These are phyloP conservation scores for Chalciporus piperatus DNA, from an alignment of 768 basidiomycete species.

Conservation along the genomic window DNA sequence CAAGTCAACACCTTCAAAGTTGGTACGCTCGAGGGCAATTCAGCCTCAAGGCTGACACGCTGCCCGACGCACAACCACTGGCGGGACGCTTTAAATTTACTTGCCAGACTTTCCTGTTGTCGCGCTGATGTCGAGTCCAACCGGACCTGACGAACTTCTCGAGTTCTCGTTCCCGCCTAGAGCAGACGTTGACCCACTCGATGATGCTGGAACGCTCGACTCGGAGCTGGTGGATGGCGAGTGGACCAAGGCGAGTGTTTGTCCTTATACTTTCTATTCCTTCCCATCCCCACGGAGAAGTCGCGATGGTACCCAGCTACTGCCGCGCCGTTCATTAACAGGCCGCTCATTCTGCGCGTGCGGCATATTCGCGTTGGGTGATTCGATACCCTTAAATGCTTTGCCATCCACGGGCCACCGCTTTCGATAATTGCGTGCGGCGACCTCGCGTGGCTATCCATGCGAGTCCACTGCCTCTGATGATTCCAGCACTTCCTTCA, in stretches of 20 bases:
- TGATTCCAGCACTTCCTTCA: not conserved
- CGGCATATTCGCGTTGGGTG: not conserved
- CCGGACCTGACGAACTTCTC: not conserved
- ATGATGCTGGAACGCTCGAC: not conserved
- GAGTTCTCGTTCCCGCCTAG: not conserved
- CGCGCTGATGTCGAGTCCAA: not conserved
- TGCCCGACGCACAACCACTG: not conserved
- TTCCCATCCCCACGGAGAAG: conserved; percentile 11
- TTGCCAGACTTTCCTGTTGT: not conserved
- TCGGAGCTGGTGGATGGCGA: conserved; percentile 14
- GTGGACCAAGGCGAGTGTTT: conserved; percentile 25
- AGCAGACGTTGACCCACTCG: not conserved
- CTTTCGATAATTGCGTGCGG: not conserved
- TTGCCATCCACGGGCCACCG: not conserved
- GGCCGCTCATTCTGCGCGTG: conserved; percentile 1
- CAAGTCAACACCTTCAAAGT: not conserved
- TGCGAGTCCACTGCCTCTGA: conserved; percentile 19
- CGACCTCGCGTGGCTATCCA: conserved; percentile 15
- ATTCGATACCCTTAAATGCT: conserved; percentile 4
- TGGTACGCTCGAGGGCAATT: not conserved
- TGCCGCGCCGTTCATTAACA: not conserved
- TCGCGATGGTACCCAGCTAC: not conserved
- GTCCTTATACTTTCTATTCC: not conserved
- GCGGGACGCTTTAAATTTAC: not conserved
- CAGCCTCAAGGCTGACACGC: not conserved